These are phyloP conservation scores for Picochlorum sp. DNA, from an alignment of 139 green algal species.

Conservation along the genomic window DNA sequence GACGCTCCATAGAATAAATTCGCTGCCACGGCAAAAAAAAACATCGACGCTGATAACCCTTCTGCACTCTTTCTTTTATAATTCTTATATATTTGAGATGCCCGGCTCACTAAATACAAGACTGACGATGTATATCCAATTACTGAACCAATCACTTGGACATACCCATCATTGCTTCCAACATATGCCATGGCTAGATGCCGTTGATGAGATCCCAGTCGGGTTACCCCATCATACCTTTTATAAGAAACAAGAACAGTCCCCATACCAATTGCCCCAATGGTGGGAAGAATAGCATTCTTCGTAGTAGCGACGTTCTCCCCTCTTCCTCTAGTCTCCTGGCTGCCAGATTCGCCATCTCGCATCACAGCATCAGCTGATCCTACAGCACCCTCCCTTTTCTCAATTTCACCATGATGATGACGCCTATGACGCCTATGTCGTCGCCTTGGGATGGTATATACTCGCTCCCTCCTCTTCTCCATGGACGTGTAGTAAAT, in stretches of 20 bases:
- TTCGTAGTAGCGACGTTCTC: neutral
- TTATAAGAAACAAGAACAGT: no score
- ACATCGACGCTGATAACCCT: slow-evolving; percentile 66
- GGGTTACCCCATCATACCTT: no score
- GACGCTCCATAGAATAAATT: slow-evolving; percentile 64
- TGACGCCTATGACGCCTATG: slow-evolving; percentile 1
- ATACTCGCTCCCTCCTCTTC: slow-evolving; percentile 11
- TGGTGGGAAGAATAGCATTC: neutral
- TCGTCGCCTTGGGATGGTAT: neutral
- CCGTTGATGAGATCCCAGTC: neutral
- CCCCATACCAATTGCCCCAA: neutral
- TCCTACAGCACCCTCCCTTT: neutral
- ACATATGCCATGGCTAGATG: neutral
- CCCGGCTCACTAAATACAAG: slow-evolving; percentile 68
- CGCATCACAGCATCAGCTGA: neutral
- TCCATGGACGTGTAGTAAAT: slow-evolving; percentile 21
- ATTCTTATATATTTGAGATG: slow-evolving; percentile 81
- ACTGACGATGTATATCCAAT: slow-evolving; percentile 56
- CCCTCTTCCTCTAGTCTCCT: no score
- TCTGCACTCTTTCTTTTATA: slow-evolving; percentile 37
- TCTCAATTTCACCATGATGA: neutral
- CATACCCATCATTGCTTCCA: neutral
- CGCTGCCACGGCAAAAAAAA: slow-evolving; percentile 60
- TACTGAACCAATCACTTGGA: neutral
- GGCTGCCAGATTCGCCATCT: neutral